Evolutionary conservation across 805 yeast genomes (phyloP).

Genomic region (Yamadazyma philogaea): DNA sequence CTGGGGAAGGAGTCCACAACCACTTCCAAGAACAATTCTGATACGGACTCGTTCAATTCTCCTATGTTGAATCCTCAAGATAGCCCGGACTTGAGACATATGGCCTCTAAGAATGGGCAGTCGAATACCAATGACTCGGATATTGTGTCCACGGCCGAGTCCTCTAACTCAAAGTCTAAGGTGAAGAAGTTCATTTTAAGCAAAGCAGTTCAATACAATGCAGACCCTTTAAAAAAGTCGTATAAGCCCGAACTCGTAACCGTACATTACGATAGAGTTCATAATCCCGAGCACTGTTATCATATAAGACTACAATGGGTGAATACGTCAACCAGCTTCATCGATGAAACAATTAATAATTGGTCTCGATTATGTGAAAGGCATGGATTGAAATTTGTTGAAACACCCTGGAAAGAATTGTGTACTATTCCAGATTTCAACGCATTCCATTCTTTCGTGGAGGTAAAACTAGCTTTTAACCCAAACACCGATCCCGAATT

Average conservation of each 20-base stretch:
- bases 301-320: slow-evolving; percentile 93
- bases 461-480: slow-evolving; percentile 59
- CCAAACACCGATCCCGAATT: slow-evolving; percentile 70
- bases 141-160: slow-evolving; percentile 25
- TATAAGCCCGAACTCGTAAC: slow-evolving; percentile 73
- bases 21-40: slow-evolving; percentile 24
- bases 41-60: slow-evolving; percentile 26
- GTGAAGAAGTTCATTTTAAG: slow-evolving; percentile 54
- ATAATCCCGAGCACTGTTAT: slow-evolving; percentile 92
- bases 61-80: slow-evolving; percentile 21
- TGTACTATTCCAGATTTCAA: slow-evolving; percentile 71
- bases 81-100: slow-evolving; percentile 19
- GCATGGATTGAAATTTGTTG: slow-evolving; percentile 74
- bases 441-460: slow-evolving; percentile 86
- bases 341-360: slow-evolving; percentile 31
- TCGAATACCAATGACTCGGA: slow-evolving; percentile 17
- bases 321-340: slow-evolving; percentile 73
- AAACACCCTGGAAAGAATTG: slow-evolving; percentile 87
- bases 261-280: slow-evolving; percentile 88
- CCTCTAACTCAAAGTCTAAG: slow-evolving; percentile 21
- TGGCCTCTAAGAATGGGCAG: slow-evolving; percentile 17
- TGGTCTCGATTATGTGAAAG: slow-evolving; percentile 85
- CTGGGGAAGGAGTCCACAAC: slow-evolving; percentile 11
- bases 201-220: slow-evolving; percentile 62
- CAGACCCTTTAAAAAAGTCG: slow-evolving; percentile 71